Evolutionary conservation across 176 grass and related monocot species (phyloP).

Genomic region (Cymbopogon citratus): DNA sequence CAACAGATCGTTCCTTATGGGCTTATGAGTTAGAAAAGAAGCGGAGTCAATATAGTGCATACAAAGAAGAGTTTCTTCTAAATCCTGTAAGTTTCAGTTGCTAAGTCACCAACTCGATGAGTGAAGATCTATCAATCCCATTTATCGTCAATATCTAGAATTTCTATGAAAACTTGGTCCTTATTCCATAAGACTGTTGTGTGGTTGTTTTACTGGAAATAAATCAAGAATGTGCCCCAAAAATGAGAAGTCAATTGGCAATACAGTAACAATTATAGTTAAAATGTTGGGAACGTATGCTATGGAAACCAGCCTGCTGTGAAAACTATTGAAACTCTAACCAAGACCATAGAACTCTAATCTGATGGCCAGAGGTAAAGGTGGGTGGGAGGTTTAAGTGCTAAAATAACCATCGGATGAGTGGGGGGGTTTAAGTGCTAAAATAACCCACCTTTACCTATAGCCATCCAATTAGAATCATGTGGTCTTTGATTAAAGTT

Average conservation of each 20-base stretch:
- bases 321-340: too few species aligned
- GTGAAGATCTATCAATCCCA: background rate
- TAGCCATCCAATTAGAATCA: too few species aligned
- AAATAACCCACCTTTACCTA: too few species aligned
- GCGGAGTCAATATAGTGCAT: conserved; percentile 67
- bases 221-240: background rate
- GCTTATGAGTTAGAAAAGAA: conserved; percentile 82
- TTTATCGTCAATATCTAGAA: background rate
- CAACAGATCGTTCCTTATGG: conserved; percentile 73
- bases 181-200: background rate
- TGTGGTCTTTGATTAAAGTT: too few species aligned
- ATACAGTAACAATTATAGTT: background rate
- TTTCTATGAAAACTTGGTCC: background rate
- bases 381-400: too few species aligned
- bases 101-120: background rate
- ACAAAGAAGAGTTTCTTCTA: conserved; percentile 81
- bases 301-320: too few species aligned
- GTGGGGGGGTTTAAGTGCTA: too few species aligned
- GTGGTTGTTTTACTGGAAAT: background rate
- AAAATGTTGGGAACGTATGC: too few species aligned
- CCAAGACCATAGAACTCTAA: too few species aligned
- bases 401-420: too few species aligned
- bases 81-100: conserved; percentile 67
- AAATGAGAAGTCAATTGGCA: background rate
- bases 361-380: too few species aligned